phyloP scores from a whole-genome alignment of 1,284 basidiomycete species.

The Ustilago tritici region DNA sequence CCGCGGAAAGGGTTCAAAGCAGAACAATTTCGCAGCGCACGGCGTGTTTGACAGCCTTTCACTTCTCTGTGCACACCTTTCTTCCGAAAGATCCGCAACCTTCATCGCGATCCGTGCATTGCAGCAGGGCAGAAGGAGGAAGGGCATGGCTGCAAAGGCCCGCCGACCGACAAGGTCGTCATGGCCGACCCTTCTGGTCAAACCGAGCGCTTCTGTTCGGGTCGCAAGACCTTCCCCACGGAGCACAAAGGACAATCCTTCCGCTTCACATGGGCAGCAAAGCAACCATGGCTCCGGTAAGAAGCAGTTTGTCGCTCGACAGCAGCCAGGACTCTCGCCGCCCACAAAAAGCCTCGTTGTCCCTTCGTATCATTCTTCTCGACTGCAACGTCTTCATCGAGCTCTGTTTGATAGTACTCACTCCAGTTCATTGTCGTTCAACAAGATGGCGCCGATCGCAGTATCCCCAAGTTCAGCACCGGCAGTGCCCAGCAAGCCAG shows the following conservation, averaged over 20 bases:
- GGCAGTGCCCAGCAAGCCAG: slow-evolving; percentile 16
- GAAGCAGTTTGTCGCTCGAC: slow-evolving; percentile 19
- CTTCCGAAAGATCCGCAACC: not conserved
- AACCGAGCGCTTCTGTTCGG: not conserved
- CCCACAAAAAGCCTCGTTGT: slow-evolving; percentile 35
- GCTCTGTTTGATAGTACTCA: slow-evolving; percentile 2
- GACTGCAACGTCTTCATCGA: slow-evolving; percentile 30
- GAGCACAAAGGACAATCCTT: not conserved
- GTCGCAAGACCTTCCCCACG: slow-evolving; percentile 6
- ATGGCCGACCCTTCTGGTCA: slow-evolving; percentile 44
- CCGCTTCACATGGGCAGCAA: not conserved
- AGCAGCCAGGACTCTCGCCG: not conserved
- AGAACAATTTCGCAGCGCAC: not conserved
- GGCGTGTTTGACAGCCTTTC: slow-evolving; percentile 34
- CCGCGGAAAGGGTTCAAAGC: not conserved
- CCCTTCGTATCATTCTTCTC: slow-evolving; percentile 25
- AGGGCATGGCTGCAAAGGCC: slow-evolving; percentile 18
- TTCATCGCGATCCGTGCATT: not conserved
- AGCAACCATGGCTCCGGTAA: not conserved
- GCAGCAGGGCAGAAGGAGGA: not conserved
- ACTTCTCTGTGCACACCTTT: not conserved
- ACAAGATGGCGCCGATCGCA: slow-evolving; percentile 44
- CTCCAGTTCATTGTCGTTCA: not conserved
- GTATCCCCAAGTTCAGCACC: slow-evolving; percentile 41
- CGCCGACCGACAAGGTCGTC: slow-evolving; percentile 37